phyloP scores from a whole-genome alignment of 192 early-diverging fungal species.

The Irineochytrium annulatum region DNA sequence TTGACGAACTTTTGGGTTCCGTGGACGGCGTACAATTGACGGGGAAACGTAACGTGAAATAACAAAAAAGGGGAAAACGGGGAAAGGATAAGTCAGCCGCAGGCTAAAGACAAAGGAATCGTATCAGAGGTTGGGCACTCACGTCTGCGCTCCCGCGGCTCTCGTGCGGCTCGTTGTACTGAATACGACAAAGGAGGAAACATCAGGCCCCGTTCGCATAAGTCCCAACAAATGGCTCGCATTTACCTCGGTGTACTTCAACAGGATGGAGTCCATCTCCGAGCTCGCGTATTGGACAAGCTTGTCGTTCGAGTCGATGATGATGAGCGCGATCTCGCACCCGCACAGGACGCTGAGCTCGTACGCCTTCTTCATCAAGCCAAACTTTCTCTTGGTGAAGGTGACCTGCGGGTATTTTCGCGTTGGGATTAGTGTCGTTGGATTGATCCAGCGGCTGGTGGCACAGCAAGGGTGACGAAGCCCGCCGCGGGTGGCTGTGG shows the following conservation, averaged over 20 bases:
- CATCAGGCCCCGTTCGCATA: background rate
- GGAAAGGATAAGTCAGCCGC: background rate
- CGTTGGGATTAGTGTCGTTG: background rate
- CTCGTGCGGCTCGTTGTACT: constrained; percentile 33
- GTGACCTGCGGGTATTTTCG: constrained; percentile 60
- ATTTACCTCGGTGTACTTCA: constrained; percentile 74
- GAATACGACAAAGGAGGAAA: constrained; percentile 10
- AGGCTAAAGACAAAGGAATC: background rate
- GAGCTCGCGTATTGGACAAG: constrained; percentile 88
- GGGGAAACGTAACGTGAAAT: too few species aligned
- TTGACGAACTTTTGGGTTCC: constrained; percentile 24
- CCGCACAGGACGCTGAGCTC: constrained; percentile 92
- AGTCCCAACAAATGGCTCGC: background rate
- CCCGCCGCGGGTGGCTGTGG: background rate
- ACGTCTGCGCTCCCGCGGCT: constrained; percentile 25
- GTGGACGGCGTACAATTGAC: too few species aligned
- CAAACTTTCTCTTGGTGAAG: constrained; percentile 90
- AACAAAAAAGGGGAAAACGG: too few species aligned
- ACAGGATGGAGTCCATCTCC: constrained; percentile 89
- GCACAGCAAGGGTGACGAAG: background rate
- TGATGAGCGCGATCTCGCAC: constrained; percentile 91
- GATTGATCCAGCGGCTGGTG: background rate
- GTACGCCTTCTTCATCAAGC: constrained; percentile 96
- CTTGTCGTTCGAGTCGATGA: constrained; percentile 91
- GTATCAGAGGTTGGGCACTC: constrained; percentile 1